Base-by-base conservation (phyloP, 352 stramenopile species). In the Phytophthora pluvialis region DNA sequence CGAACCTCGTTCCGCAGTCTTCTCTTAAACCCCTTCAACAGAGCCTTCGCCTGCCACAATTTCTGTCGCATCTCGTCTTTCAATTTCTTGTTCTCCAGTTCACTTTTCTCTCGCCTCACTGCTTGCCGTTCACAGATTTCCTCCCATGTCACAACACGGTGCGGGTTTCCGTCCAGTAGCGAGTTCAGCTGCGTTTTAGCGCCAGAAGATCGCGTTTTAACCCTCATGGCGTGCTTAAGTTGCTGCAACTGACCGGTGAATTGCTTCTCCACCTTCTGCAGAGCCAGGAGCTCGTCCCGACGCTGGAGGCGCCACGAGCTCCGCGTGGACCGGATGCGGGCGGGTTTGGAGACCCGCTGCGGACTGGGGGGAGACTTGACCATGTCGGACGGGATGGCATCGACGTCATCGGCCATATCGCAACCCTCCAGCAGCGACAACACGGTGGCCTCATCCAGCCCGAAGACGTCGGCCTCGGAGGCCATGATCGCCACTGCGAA, bases 11-110 rank as follows among this genome's bases (percentile, higher is more conserved):
- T 60, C 9, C 64, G 64, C 10, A 72, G 29, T 28, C 64, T 10
- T 43, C 64, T 46, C 29, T 72, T 72, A 15, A 63, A 67, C 5
- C 64, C 57, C 36, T 58, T 52, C 3, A 72, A 44, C 31, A 72
- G 8, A 7, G 6, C 1, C 15, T 72, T 72, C 5, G 64, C 64
- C 25, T 67, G 56, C 35, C 42, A 55, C 2, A 59, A 15, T 44
- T 47, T 62, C n/a, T 44, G 21, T 5, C 4, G 36, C 25, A 67
- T 25, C 10, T 67, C 26, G 3, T 71, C 35, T 46, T 57, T 60
- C 15, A 71, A 35, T 48, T 33, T 62, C 15, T n/a, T 31, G 31
- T 67, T 63, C n/a, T 63, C 35, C 16, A 54, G 31, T 29, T 72
- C 57, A 38, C 50, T 72, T 11, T 42, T 18, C 12, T 33, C 21